These are phyloP conservation scores for Huiozyma naganishii DNA, from an alignment of 805 yeast species.

Conservation along the genomic window DNA sequence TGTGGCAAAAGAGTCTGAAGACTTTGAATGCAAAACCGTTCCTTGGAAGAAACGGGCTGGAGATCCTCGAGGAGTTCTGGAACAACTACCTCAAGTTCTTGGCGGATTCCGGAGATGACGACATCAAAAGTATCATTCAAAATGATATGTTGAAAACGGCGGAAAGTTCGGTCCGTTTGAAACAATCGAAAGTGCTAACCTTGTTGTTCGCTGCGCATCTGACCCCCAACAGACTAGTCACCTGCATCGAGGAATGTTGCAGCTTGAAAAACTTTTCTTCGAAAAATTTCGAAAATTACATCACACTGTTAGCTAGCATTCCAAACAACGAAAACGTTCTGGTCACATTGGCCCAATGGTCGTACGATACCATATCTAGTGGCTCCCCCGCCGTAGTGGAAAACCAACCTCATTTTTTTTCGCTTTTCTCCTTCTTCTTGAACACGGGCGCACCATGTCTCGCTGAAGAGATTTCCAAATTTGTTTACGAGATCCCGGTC, in stretches of 20 bases:
- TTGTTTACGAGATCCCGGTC: conserved; percentile 29
- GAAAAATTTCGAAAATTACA: conserved; percentile 7
- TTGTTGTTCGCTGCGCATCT: conserved; percentile 11
- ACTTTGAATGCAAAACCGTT: conserved; percentile 22
- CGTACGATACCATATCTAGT: conserved; percentile 6
- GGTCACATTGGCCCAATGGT: conserved; percentile 9
- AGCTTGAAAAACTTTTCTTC: conserved; percentile 2
- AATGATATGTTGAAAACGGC: conserved; percentile 10
- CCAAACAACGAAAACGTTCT: conserved; percentile 12
- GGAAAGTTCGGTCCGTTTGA: conserved; percentile 9
- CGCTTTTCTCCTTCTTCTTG: conserved; percentile 5
- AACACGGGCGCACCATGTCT: conserved; percentile 3
- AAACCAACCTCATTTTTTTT: conserved; percentile 4
- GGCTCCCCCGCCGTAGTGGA: conserved; percentile 11
- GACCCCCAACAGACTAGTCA: conserved; percentile 8
- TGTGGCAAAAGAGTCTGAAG: conserved; percentile 23
- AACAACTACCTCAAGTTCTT: conserved; percentile 17
- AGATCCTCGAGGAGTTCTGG: conserved; percentile 26
- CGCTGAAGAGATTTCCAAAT: conserved; percentile 21
- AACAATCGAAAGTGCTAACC: conserved; percentile 12
- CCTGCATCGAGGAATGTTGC: conserved; percentile 5
- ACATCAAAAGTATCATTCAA: conserved; percentile 1
- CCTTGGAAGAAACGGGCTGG: conserved; percentile 24
- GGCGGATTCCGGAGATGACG: conserved; percentile 2
- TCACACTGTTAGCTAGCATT: conserved; percentile 5